Percentiles rank a stretch among this genome's conserved stretches.
Evolutionary conservation across 164 flowering plant genomes (phyloP).

Genomic region (Santalum album): DNA sequence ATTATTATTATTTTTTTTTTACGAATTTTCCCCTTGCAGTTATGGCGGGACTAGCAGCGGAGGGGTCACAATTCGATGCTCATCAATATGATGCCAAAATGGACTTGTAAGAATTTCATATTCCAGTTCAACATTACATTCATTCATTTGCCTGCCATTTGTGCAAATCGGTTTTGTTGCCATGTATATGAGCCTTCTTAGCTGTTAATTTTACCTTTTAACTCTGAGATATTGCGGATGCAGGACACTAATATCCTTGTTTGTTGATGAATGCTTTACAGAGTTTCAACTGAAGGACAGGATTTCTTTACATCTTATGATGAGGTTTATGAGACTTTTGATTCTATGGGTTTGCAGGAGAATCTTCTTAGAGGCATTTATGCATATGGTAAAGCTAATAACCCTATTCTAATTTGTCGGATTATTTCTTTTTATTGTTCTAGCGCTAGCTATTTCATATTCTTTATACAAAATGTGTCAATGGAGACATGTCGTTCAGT

Average conservation of each 20-base stretch:
- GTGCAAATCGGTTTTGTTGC: too few species aligned
- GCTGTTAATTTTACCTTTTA: too few species aligned
- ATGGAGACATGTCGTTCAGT: too few species aligned
- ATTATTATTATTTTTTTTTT: too few species aligned
- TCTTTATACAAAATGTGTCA: too few species aligned
- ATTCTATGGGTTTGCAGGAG: slow-evolving; percentile 1
- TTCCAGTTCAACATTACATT: background rate
- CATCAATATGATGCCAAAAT: background rate
- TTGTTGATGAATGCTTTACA: too few species aligned
- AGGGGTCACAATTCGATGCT: slow-evolving; percentile 1
- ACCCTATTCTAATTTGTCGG: too few species aligned
- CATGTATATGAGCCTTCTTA: too few species aligned
- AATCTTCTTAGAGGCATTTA: slow-evolving; percentile 1
- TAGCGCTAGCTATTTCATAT: too few species aligned
- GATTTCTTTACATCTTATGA: background rate
- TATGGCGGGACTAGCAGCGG: slow-evolving; percentile 1
- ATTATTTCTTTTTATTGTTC: too few species aligned
- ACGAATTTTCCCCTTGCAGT: too few species aligned
- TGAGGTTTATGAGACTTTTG: slow-evolving; percentile 1
- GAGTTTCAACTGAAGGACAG: background rate
- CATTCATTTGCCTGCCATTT: background rate
- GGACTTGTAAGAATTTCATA: background rate
- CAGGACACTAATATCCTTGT: background rate
- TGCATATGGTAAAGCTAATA: background rate
- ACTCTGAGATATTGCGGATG: background rate